Conservation (phyloP, 2,329 filamentous ascomycete species). For the Sporothrix pseudoabietina region DNA sequence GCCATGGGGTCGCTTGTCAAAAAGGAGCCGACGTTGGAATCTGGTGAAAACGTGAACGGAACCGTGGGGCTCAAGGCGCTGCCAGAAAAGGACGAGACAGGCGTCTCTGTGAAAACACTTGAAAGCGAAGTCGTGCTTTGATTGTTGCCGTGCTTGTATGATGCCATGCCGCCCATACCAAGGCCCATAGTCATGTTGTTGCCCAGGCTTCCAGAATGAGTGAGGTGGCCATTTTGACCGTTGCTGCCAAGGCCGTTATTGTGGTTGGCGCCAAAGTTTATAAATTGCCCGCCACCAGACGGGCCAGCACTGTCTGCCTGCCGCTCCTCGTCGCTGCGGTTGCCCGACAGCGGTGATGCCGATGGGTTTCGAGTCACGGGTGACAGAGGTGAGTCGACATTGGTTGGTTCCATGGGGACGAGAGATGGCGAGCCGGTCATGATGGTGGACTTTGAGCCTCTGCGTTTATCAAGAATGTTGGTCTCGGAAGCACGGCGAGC, state of each 20-base stretch:
- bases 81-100: constrained; percentile 68
- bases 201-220: not conserved
- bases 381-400: constrained; percentile 72
- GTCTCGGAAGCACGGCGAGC: constrained; percentile 64
- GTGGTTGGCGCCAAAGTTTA: not conserved
- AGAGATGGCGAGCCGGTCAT: constrained; percentile 57
- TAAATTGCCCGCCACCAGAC: not conserved
- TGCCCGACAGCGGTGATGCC: constrained; percentile 70
- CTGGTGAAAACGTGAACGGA: constrained; percentile 74
- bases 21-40: constrained; percentile 70
- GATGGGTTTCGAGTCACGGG: constrained; percentile 63
- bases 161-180: constrained; percentile 38
- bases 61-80: constrained; percentile 73
- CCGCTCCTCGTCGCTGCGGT: constrained; percentile 68
- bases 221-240: not conserved
- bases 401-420: constrained; percentile 48
- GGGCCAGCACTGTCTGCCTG: constrained; percentile 47
- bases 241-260: constrained; percentile 14
- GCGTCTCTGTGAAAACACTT: constrained; percentile 66
- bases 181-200: constrained; percentile 25
- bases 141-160: constrained; percentile 65
- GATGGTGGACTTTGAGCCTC: constrained; percentile 41
- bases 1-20: constrained; percentile 46
- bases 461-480: constrained; percentile 70
- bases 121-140: constrained; percentile 68